These are phyloP conservation scores for Talaromyces sp. DNA, from an alignment of 2,329 filamentous ascomycete genomes.

Conservation along the genomic window DNA sequence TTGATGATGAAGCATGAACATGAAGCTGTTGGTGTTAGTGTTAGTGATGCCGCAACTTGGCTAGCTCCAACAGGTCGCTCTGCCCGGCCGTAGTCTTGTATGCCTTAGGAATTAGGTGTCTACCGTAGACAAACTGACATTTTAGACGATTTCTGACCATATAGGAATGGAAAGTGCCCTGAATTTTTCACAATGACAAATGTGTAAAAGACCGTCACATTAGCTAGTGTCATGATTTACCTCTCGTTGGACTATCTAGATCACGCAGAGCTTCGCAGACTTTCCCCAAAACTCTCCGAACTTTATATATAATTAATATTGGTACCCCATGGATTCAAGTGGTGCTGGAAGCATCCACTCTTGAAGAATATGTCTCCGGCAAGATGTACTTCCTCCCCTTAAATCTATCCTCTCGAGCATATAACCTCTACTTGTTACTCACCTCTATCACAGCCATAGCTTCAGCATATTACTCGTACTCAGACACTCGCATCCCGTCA, in stretches of 20 bases:
- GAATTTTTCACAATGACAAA: not conserved
- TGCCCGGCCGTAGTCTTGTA: constrained; percentile 23
- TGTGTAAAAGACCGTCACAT: not conserved
- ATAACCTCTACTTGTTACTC: not conserved
- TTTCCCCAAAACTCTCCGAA: constrained; percentile 11
- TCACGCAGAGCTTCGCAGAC: not conserved
- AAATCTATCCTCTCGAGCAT: not conserved
- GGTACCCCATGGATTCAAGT: not conserved
- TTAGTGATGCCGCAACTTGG: constrained; percentile 18
- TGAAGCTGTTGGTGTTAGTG: constrained; percentile 5
- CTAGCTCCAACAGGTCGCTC: constrained; percentile 29
- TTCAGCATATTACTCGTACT: not conserved
- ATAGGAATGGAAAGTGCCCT: not conserved
- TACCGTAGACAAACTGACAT: not conserved
- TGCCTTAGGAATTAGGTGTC: not conserved
- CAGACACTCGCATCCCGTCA: not conserved
- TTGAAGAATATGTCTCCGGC: not conserved
- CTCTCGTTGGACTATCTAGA: not conserved
- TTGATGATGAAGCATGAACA: constrained; percentile 12
- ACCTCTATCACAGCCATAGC: not conserved
- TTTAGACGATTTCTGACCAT: not conserved
- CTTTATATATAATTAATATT: not conserved
- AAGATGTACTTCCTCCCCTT: not conserved
- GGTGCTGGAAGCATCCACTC: not conserved
- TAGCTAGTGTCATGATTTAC: not conserved